Evolutionary conservation across 805 yeast species (phyloP).

Genomic region (Yamadazyma laniorum): DNA sequence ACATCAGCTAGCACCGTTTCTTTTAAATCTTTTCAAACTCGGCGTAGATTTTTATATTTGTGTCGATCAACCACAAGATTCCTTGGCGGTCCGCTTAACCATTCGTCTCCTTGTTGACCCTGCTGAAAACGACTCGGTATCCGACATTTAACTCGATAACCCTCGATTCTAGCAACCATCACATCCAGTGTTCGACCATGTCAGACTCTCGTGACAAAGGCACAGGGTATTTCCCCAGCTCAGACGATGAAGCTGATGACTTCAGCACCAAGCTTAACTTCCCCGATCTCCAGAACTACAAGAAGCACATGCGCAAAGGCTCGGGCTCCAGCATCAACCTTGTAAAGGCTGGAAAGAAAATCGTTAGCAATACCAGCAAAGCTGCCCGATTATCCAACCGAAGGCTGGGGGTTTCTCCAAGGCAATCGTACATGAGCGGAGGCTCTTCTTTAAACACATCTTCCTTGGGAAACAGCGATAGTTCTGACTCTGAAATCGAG

Average conservation of each 20-base stretch:
- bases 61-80: too few species aligned
- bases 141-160: too few species aligned
- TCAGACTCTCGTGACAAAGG: too few species aligned
- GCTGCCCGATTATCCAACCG: slow-evolving; percentile 17
- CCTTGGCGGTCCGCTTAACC: too few species aligned
- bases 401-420: slow-evolving; percentile 28
- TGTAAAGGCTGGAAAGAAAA: slow-evolving; percentile 26
- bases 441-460: slow-evolving; percentile 24
- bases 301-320: slow-evolving; percentile 16
- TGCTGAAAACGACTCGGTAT: too few species aligned
- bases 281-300: slow-evolving; percentile 25
- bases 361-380: slow-evolving; percentile 10
- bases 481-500: slow-evolving; percentile 4
- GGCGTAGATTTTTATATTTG: too few species aligned
- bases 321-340: slow-evolving; percentile 20
- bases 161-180: too few species aligned
- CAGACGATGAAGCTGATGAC: slow-evolving; percentile 30
- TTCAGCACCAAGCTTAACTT: slow-evolving; percentile 29
- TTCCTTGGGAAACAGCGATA: slow-evolving; percentile 13
- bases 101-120: too few species aligned
- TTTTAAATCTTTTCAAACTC: too few species aligned
- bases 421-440: slow-evolving; percentile 27
- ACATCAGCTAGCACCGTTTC: too few species aligned
- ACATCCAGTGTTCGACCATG: too few species aligned
- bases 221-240: slow-evolving; percentile 18